Base-by-base conservation (phyloP, 164 flowering plant species). In the Malania oleifera region DNA sequence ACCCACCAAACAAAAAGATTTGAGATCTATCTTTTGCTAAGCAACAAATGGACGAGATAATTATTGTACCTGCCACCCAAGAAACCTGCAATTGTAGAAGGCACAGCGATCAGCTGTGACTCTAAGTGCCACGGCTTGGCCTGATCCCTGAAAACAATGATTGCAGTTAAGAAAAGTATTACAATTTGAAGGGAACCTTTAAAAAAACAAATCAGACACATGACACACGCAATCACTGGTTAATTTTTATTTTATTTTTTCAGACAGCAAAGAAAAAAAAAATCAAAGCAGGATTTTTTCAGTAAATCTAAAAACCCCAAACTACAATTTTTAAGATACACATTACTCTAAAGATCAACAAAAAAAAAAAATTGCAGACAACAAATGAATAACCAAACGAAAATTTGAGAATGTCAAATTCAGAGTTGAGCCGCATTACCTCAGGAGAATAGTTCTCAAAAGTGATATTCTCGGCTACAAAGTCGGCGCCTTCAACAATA, bases 81-180 rank as follows among this genome's bases (percentile, higher is more conserved):
- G 91, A 77, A 93, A 93, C 74, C 89, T 75, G 82, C 96, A 93
- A 62, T 83, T 86, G 52, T 93, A 93, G 71, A 93, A 93, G 14
- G 96, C 97, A 68, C 95, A 93, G 1, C 92, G 78, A 67, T 90
- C 97, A 56, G 97, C 96, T 35, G 96, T 93, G 43, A 88, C 96
- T 70, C 98, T 75, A 29, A 93, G 51, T 24, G 98, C 98, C 63
- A 93, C 99, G 20, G 97, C 99, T 75, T 93, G 99, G 14, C 97
- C 97, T 18, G 98, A 92, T 55, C 97, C 96, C 98, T 89, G 67
- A 22, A 23, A 24, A n/a, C 38, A 34, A 34, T 34, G 10, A 34
- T 12, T 7, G 1, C 38, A 34, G 11, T 7, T 7, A 34, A 34
- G 11, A 7, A 12, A 12, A 0, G 38, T 8, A 34, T 5, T 14